These are phyloP conservation scores for Colletotrichum liriopes DNA, from an alignment of 2,329 filamentous ascomycete genomes.

Conservation along the genomic window DNA sequence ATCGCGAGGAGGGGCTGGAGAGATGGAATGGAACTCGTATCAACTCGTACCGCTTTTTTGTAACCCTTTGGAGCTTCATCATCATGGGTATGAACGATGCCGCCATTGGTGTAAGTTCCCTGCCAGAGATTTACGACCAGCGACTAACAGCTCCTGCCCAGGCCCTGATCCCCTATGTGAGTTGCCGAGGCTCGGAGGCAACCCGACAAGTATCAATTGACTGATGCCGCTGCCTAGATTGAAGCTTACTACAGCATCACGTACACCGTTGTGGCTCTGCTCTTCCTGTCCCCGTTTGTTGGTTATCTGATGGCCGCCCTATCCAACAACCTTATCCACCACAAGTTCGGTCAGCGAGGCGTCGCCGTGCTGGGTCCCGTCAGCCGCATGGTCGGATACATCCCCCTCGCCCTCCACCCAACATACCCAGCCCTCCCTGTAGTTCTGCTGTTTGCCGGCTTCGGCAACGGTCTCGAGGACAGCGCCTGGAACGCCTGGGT, in stretches of 20 bases:
- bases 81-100: slow-evolving; percentile 81
- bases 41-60: slow-evolving; percentile 72
- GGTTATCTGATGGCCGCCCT: slow-evolving; percentile 77
- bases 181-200: slow-evolving; percentile 39
- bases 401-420: slow-evolving; percentile 77
- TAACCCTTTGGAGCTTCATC: slow-evolving; percentile 74
- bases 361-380: slow-evolving; percentile 76
- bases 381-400: slow-evolving; percentile 76
- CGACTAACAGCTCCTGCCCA: slow-evolving; percentile 46
- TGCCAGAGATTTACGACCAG: background rate
- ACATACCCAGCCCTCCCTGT: slow-evolving; percentile 78
- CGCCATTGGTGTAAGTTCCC: slow-evolving; percentile 69
- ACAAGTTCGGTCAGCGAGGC: slow-evolving; percentile 78
- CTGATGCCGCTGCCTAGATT: slow-evolving; percentile 56
- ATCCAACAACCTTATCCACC: slow-evolving; percentile 76
- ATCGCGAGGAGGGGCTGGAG: slow-evolving; percentile 54
- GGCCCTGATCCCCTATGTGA: slow-evolving; percentile 65
- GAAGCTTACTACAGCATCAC: slow-evolving; percentile 74
- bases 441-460: slow-evolving; percentile 76
- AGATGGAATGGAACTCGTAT: slow-evolving; percentile 75
- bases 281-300: slow-evolving; percentile 77
- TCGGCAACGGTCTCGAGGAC: slow-evolving; percentile 80
- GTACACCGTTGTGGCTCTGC: slow-evolving; percentile 75
- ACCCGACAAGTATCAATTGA: background rate
- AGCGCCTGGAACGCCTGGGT: slow-evolving; percentile 73